These are phyloP conservation scores for Chlamydomonas sphaeroides DNA, from an alignment of 139 green algal species.

Conservation along the genomic window DNA sequence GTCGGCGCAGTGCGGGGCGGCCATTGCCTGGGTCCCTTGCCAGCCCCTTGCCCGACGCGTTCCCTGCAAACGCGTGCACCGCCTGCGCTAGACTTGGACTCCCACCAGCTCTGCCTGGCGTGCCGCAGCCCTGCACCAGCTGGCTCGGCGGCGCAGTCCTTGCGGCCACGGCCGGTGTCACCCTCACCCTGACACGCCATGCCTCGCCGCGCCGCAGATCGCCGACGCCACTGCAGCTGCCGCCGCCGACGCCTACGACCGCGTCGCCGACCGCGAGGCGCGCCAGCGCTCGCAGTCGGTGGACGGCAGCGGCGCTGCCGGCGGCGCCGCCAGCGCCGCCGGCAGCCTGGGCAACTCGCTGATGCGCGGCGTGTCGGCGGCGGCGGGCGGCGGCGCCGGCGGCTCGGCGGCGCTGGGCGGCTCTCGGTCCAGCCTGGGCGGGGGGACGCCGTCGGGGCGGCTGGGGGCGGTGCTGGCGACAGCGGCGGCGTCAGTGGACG, in stretches of 20 bases:
- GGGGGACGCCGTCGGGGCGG: not conserved
- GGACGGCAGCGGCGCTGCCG: not conserved
- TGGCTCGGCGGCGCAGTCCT: no score
- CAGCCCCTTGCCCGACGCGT: no score
- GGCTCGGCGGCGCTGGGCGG: constrained; percentile 7
- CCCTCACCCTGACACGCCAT: no score
- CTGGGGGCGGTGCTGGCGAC: not conserved
- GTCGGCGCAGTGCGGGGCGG: no score
- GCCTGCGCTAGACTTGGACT: not conserved
- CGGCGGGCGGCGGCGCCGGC: constrained; percentile 6
- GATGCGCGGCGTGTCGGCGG: constrained; percentile 4
- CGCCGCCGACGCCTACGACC: constrained; percentile 72
- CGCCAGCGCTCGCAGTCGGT: not conserved
- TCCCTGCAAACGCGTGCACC: no score
- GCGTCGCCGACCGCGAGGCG: constrained; percentile 59
- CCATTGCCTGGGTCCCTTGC: no score
- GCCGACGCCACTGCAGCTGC: constrained; percentile 64
- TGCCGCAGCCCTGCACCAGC: no score
- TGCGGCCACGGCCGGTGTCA: no score
- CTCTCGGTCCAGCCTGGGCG: constrained; percentile 39
- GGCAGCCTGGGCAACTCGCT: constrained; percentile 3
- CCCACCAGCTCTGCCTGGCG: no score
- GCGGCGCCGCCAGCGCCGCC: not conserved
- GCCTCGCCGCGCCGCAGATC: constrained; percentile 43
- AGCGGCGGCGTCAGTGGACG: not conserved